Evolutionary conservation across 202 grass and related monocot species (phyloP).

Genomic region (Elaeis oleifera): DNA sequence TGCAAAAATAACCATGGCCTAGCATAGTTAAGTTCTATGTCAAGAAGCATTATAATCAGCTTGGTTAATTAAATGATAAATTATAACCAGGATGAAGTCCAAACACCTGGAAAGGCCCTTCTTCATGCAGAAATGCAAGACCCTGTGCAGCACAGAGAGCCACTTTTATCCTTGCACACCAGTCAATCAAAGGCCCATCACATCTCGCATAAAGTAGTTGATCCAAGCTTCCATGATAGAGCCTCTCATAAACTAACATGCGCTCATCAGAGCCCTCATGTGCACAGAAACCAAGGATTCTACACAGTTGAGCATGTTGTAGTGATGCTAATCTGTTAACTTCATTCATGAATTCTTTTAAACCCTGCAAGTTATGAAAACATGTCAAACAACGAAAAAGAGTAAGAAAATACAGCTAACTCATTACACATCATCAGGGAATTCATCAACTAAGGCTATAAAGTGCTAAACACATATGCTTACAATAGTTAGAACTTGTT

Average conservation of each 20-base stretch:
- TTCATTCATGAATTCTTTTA: constrained; percentile 78
- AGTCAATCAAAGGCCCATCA: constrained; percentile 89
- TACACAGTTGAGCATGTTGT: constrained; percentile 80
- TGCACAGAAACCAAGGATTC: constrained; percentile 64
- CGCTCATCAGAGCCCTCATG: constrained; percentile 65
- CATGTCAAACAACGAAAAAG: not conserved
- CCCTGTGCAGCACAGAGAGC: constrained; percentile 72
- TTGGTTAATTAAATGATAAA: not conserved
- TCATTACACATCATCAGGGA: too few relatives aligned
- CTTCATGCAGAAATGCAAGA: constrained; percentile 89
- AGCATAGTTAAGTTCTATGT: too few relatives aligned
- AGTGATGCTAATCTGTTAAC: constrained; percentile 56
- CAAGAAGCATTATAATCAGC: too few relatives aligned
- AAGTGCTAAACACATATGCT: too few relatives aligned
- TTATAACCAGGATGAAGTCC: constrained; percentile 1
- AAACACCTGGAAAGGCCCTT: constrained; percentile 95
- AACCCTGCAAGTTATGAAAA: constrained; percentile 38
- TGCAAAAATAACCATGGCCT: too few relatives aligned
- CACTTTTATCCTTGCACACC: constrained; percentile 77
- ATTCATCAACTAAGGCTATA: not conserved
- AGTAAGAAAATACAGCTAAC: too few relatives aligned
- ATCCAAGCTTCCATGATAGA: constrained; percentile 81
- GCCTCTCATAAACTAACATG: constrained; percentile 86
- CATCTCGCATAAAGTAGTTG: constrained; percentile 56
- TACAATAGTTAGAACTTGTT: too few relatives aligned